phyloP scores from a whole-genome alignment of 163 green algal species.

The Chlamydomonas reinhardtii region DNA sequence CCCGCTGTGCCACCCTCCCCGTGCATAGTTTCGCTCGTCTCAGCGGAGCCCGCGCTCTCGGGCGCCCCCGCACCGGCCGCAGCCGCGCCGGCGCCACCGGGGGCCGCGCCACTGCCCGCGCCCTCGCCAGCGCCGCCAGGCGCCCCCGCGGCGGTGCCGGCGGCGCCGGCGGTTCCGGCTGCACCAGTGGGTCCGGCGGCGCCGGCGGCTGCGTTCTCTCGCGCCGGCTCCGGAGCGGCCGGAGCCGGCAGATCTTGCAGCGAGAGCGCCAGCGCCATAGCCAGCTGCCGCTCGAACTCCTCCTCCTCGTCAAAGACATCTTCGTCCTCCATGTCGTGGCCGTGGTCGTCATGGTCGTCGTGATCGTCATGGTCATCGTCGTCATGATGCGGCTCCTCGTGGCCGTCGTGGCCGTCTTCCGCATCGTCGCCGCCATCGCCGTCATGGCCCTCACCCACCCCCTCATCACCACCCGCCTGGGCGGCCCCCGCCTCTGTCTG shows the following conservation, averaged over 20 bases:
- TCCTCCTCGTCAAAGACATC: constrained; percentile 24
- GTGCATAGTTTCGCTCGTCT: too few species aligned
- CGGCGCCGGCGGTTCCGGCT: background rate
- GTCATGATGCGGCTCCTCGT: background rate
- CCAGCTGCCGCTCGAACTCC: constrained; percentile 44
- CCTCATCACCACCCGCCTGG: background rate
- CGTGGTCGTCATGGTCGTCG: background rate
- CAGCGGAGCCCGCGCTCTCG: background rate
- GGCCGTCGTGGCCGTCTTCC: background rate
- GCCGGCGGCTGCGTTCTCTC: background rate
- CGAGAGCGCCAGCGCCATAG: constrained; percentile 34
- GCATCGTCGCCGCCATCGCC: too few species aligned
- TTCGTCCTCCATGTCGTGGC: constrained; percentile 9
- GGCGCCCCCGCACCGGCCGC: too few species aligned
- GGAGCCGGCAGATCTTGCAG: constrained; percentile 9
- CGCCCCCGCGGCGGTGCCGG: too few species aligned
- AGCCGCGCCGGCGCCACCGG: too few species aligned
- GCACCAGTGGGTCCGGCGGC: background rate
- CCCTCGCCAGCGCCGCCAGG: background rate
- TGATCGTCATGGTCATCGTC: background rate
- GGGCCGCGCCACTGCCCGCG: too few species aligned
- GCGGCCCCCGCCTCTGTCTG: too few species aligned
- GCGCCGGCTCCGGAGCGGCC: background rate
- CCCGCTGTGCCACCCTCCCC: too few species aligned
- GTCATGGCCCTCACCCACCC: background rate